Evolutionary conservation across 495 filamentous ascomycete species (phyloP).

Genomic region (Darksidea phi): DNA sequence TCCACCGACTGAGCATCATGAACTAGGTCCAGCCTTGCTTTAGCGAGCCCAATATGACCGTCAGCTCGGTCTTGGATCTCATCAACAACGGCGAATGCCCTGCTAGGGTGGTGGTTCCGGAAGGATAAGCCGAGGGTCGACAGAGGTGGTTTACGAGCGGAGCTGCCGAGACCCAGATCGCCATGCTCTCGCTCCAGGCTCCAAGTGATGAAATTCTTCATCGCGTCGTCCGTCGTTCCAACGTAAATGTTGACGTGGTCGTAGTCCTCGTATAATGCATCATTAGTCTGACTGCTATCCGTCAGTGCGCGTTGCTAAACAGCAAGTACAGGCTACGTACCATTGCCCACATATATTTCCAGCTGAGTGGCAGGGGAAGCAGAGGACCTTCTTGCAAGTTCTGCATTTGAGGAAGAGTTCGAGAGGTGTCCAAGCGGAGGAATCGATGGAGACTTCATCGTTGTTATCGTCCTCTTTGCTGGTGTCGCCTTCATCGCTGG

Average conservation of each 20-base stretch:
- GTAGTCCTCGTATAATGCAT: constrained; percentile 12
- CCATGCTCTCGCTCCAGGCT: constrained; percentile 20
- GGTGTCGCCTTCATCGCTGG: too few species aligned
- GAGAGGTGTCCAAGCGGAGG: background rate
- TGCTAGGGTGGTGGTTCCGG: background rate
- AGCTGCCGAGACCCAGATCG: constrained; percentile 7
- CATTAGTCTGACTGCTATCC: background rate
- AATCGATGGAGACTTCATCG: too few species aligned
- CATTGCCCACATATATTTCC: constrained; percentile 12
- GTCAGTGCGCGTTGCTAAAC: too few species aligned
- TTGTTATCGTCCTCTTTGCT: too few species aligned
- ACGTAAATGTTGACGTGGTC: constrained; percentile 12
- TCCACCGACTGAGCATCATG: constrained; percentile 8
- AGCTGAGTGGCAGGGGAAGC: constrained; percentile 8
- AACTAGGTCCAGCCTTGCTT: constrained; percentile 11
- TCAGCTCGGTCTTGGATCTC: constrained; percentile 2
- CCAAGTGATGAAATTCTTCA: constrained; percentile 18
- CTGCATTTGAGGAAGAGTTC: constrained; percentile 7
- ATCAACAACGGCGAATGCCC: background rate
- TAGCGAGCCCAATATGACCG: constrained; percentile 10
- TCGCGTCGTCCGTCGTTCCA: background rate
- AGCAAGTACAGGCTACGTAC: background rate
- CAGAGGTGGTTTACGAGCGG: constrained; percentile 11
- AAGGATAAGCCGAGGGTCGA: constrained; percentile 3
- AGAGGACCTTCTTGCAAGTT: constrained; percentile 6